Conservation (phyloP, 2,329 filamentous ascomycete species). For the Alternaria arborescens region DNA sequence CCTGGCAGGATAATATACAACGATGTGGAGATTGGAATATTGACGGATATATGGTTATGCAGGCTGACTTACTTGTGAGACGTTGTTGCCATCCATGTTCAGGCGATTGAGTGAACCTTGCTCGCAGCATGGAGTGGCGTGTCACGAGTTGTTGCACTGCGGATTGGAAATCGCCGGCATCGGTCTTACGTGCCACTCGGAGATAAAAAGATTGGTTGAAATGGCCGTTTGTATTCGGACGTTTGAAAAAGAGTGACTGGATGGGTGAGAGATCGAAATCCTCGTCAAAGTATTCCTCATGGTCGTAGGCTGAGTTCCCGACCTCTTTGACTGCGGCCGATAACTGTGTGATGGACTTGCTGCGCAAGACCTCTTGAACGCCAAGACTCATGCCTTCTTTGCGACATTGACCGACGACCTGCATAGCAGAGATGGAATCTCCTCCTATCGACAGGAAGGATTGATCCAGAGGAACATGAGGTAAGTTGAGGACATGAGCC, state of each 20-base stretch:
- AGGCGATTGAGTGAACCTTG: conserved; percentile 36
- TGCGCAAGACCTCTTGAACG: conserved; percentile 59
- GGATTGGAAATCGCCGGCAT: conserved; percentile 34
- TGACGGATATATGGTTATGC: background rate
- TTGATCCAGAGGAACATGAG: conserved; percentile 38
- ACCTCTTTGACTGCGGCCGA: conserved; percentile 33
- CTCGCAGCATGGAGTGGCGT: conserved; percentile 46
- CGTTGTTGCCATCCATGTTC: conserved; percentile 43
- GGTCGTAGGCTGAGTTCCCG: conserved; percentile 25
- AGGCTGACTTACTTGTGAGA: conserved; percentile 33
- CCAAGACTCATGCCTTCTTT: conserved; percentile 56
- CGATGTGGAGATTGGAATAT: background rate
- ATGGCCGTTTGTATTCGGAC: conserved; percentile 43
- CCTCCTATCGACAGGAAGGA: conserved; percentile 58
- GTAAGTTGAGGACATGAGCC: conserved; percentile 44
- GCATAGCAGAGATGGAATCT: conserved; percentile 62
- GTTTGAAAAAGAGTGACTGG: conserved; percentile 44
- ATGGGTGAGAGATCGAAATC: conserved; percentile 46
- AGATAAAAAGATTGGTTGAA: conserved; percentile 50
- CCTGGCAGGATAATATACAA: background rate
- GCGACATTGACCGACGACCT: conserved; percentile 58
- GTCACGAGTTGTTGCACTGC: conserved; percentile 35
- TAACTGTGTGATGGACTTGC: conserved; percentile 55
- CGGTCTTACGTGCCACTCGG: conserved; percentile 36
- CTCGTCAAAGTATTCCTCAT: conserved; percentile 38